Evolutionary conservation across 345 rosid species (phyloP).

Genomic region (Abelmoschus esculentus): DNA sequence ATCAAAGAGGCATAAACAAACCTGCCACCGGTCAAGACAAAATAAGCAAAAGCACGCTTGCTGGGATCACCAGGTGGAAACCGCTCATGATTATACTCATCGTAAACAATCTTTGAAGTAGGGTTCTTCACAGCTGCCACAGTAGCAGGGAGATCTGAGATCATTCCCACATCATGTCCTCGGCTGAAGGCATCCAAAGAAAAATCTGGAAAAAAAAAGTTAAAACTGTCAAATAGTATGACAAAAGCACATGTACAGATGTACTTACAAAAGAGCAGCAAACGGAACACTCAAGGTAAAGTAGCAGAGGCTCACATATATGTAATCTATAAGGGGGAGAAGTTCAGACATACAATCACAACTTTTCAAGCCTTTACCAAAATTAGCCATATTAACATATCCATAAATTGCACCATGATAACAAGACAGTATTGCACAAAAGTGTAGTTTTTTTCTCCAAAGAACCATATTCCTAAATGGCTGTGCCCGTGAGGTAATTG

Average conservation of each 20-base stretch:
- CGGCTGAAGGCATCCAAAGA: conserved; percentile 40
- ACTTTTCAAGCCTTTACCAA: background rate
- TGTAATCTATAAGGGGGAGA: too few relatives aligned
- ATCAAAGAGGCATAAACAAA: conserved; percentile 48
- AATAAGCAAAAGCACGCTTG: conserved; percentile 62
- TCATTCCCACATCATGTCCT: conserved; percentile 32
- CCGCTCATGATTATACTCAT: conserved; percentile 76
- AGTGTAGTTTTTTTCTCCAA: background rate
- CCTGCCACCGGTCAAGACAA: conserved; percentile 50
- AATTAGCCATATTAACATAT: background rate
- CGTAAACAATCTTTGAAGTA: conserved; percentile 67
- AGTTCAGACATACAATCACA: background rate
- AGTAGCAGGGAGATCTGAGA: conserved; percentile 43
- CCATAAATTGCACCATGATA: background rate
- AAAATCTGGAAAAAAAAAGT: conserved; percentile 37
- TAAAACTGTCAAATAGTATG: background rate
- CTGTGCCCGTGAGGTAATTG: too few relatives aligned
- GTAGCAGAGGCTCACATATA: background rate
- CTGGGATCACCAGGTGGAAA: conserved; percentile 87
- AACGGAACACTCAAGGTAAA: background rate
- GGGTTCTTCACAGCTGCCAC: conserved; percentile 59
- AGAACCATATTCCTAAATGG: background rate
- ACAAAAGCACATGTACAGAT: background rate
- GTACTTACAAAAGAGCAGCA: background rate
- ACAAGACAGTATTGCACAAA: background rate